Conservation (phyloP, 2,329 filamentous ascomycete species). For the Ceratocystis colombiana region DNA sequence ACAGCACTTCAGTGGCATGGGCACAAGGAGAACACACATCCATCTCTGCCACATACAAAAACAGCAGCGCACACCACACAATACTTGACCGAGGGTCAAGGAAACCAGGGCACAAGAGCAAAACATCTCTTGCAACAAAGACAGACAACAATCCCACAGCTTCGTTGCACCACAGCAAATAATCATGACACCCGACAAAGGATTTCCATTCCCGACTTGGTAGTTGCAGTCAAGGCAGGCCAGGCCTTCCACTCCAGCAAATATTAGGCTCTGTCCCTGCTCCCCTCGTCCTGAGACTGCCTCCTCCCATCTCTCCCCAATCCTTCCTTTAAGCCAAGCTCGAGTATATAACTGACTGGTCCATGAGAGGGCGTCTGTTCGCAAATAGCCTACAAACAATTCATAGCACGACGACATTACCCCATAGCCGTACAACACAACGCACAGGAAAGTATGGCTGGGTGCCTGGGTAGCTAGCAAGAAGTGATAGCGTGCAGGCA, state of each 20-base stretch:
- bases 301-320: background rate
- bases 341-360: too few species aligned
- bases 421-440: background rate
- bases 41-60: background rate
- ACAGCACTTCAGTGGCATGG: background rate
- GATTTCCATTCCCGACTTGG: conserved; percentile 4
- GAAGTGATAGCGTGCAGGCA: too few species aligned
- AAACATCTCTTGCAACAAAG: background rate
- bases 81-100: background rate
- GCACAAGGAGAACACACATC: background rate
- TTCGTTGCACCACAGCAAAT: background rate
- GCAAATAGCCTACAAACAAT: background rate
- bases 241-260: conserved; percentile 1
- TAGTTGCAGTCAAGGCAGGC: background rate
- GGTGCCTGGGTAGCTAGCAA: too few species aligned
- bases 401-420: background rate
- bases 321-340: background rate
- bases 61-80: background rate
- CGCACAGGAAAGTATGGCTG: background rate
- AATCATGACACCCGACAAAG: background rate
- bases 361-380: background rate
- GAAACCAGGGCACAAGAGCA: background rate
- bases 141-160: background rate
- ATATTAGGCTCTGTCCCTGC: background rate
- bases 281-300: background rate